Conservation (phyloP, 1,139 yeast species). For the Saccharomyces hybrid region DNA sequence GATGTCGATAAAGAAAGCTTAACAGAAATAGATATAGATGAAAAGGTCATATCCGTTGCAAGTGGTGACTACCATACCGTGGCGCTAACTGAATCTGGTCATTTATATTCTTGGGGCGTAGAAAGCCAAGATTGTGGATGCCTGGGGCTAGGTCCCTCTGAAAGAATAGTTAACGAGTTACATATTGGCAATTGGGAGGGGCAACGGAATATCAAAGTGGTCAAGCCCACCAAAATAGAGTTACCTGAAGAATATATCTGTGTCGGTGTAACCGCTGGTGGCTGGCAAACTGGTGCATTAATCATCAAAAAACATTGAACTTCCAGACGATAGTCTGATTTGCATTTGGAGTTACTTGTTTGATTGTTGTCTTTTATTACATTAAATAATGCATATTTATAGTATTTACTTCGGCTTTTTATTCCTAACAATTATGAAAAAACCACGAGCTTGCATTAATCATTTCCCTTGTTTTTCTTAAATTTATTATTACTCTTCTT, state of each 20-base stretch:
- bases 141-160: constrained; percentile 51
- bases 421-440: background rate
- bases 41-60: constrained; percentile 45
- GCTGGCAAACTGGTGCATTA: constrained; percentile 72
- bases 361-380: background rate
- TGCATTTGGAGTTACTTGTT: background rate
- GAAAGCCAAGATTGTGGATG: constrained; percentile 62
- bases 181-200: constrained; percentile 30
- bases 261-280: constrained; percentile 57
- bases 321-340: background rate
- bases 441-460: background rate
- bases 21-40: constrained; percentile 36
- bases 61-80: constrained; percentile 70
- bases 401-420: background rate
- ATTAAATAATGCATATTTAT: constrained; percentile 32
- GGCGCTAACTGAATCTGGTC: constrained; percentile 55
- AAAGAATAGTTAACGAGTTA: constrained; percentile 26
- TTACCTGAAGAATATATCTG: constrained; percentile 33
- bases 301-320: constrained; percentile 22
- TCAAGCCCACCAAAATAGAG: constrained; percentile 40
- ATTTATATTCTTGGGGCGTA: constrained; percentile 58
- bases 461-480: background rate
- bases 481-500: background rate
- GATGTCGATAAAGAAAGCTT: constrained; percentile 19
- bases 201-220: constrained; percentile 35